These are phyloP conservation scores for Phytophthora sojae DNA, from an alignment of 352 stramenopile genomes.

Conservation along the genomic window DNA sequence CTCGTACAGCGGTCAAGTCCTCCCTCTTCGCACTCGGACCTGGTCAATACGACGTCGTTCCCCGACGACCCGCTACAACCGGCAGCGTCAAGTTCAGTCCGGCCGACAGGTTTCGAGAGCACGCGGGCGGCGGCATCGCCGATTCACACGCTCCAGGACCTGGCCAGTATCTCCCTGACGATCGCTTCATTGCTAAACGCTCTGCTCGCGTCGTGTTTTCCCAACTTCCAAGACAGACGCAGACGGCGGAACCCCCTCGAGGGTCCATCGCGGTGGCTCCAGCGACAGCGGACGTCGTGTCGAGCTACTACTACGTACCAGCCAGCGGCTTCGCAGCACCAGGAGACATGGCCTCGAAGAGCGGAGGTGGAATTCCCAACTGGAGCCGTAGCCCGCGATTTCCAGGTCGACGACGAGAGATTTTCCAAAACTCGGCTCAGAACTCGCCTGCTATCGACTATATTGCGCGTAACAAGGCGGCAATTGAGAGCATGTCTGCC, in stretches of 20 bases:
- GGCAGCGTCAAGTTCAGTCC: slow-evolving; percentile 65
- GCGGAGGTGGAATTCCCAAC: slow-evolving; percentile 40
- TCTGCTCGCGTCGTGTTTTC: slow-evolving; percentile 56
- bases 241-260: slow-evolving; percentile 36
- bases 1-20: slow-evolving; percentile 34
- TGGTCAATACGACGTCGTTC: slow-evolving; percentile 61
- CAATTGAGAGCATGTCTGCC: slow-evolving; percentile 33
- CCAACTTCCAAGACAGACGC: slow-evolving; percentile 52
- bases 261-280: slow-evolving; percentile 16
- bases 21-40: slow-evolving; percentile 61
- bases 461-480: slow-evolving; percentile 43
- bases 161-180: slow-evolving; percentile 57
- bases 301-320: slow-evolving; percentile 69
- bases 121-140: slow-evolving; percentile 41
- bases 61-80: slow-evolving; percentile 31
- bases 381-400: slow-evolving; percentile 60
- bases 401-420: slow-evolving; percentile 18
- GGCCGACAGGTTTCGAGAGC: slow-evolving; percentile 64
- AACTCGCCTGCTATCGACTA: slow-evolving; percentile 28
- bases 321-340: slow-evolving; percentile 43
- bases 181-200: slow-evolving; percentile 42
- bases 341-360: slow-evolving; percentile 15
- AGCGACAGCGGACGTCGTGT: slow-evolving; percentile 57
- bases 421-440: slow-evolving; percentile 13
- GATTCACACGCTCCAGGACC: slow-evolving; percentile 41